A percentile compares a stretch with the other conserved stretches of the same genome.
Evolutionary conservation across 208 protist species (phyloP).

Genomic region (Trypanosoma vivax): DNA sequence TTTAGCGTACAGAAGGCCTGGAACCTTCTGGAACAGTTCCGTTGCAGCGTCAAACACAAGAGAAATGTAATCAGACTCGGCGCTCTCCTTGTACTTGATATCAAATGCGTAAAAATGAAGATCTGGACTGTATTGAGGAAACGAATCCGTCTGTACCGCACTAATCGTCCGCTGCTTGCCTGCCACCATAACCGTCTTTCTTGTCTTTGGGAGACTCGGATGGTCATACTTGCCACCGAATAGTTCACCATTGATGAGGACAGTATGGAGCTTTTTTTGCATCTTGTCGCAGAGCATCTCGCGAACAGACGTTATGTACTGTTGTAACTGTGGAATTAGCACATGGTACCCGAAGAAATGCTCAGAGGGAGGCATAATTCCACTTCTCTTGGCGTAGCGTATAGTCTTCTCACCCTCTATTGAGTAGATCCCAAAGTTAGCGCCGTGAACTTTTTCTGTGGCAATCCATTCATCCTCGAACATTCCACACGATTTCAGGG

Average conservation of each 20-base stretch:
- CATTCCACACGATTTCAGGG: slow-evolving; percentile 32
- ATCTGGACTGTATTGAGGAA: slow-evolving; percentile 84
- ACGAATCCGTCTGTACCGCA: slow-evolving; percentile 67
- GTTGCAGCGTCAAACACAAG: slow-evolving; percentile 67
- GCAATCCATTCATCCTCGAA: slow-evolving; percentile 84
- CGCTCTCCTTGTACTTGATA: slow-evolving; percentile 62
- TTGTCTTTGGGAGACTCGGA: slow-evolving; percentile 40
- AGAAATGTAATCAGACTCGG: slow-evolving; percentile 26
- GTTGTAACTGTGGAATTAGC: slow-evolving; percentile 59
- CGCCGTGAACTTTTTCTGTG: slow-evolving; percentile 85
- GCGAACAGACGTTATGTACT: slow-evolving; percentile 26
- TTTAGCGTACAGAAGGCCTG: slow-evolving; percentile 65
- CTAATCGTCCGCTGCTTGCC: slow-evolving; percentile 37
- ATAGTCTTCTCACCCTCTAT: slow-evolving; percentile 44
- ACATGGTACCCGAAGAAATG: slow-evolving; percentile 87
- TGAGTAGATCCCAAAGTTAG: slow-evolving; percentile 85
- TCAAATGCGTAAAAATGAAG: slow-evolving; percentile 88
- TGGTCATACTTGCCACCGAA: slow-evolving; percentile 88
- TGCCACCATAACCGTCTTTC: slow-evolving; percentile 41
- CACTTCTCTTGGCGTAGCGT: slow-evolving; percentile 74
- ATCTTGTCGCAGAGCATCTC: slow-evolving; percentile 37
- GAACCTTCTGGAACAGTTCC: slow-evolving; percentile 61
- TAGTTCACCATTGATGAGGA: slow-evolving; percentile 78
- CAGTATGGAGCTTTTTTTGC: slow-evolving; percentile 24
- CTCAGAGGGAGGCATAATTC: slow-evolving; percentile 67